Percentiles rank a stretch among this genome's conserved stretches.
phyloP scores from a whole-genome alignment of 805 yeast species.

The Lachancea meyersii region DNA sequence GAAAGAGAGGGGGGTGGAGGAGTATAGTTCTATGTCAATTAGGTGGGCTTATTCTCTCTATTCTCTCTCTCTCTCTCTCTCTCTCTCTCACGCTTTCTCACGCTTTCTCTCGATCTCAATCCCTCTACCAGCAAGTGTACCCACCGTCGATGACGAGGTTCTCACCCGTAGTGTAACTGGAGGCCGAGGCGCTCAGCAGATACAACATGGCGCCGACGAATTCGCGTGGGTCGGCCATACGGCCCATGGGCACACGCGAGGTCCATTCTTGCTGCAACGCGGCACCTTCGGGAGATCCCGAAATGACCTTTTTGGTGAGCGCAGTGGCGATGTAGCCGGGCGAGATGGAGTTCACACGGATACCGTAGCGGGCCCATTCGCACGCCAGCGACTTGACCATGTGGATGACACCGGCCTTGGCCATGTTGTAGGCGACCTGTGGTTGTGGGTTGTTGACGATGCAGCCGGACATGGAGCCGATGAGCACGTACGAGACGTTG shows the following conservation, averaged over 20 bases:
- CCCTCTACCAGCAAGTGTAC: conserved; percentile 67
- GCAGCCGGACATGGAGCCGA: conserved; percentile 77
- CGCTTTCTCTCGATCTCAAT: not conserved
- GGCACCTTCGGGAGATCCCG: conserved; percentile 41
- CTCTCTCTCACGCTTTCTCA: too few relatives aligned
- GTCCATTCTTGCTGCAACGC: conserved; percentile 66
- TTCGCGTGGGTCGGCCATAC: conserved; percentile 83
- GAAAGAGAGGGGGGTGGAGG: not conserved
- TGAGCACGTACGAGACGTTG: conserved; percentile 48
- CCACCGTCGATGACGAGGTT: conserved; percentile 84
- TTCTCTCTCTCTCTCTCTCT: too few relatives aligned
- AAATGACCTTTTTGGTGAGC: conserved; percentile 64
- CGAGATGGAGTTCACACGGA: conserved; percentile 69
- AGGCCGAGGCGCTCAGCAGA: conserved; percentile 63
- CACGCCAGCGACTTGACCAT: conserved; percentile 68
- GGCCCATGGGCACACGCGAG: conserved; percentile 62
- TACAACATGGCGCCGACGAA: conserved; percentile 72
- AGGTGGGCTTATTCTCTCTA: too few relatives aligned
- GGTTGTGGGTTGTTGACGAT: conserved; percentile 77
- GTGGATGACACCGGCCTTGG: conserved; percentile 83
- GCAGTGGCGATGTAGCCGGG: conserved; percentile 83
- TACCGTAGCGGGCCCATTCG: conserved; percentile 74
- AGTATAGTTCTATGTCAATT: too few relatives aligned
- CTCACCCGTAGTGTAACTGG: conserved; percentile 78
- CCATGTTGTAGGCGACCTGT: conserved; percentile 74